Conservation (phyloP, 2,329 filamentous ascomycete species). For the Penicillium hesseltinei region DNA sequence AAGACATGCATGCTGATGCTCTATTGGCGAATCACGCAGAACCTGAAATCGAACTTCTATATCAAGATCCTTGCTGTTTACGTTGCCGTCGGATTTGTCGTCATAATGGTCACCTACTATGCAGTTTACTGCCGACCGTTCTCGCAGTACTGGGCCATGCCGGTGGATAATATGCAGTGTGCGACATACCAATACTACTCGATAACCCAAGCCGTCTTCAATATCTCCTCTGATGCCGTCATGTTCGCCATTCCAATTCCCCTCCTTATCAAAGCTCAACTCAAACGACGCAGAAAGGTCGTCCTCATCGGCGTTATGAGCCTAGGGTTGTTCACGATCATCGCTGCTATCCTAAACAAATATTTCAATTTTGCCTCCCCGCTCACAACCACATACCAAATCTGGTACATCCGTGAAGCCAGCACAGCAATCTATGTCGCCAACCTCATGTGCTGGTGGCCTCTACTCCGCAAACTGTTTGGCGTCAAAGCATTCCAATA, state of each 20-base stretch:
- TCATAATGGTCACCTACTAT: slow-evolving; percentile 51
- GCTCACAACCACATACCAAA: slow-evolving; percentile 39
- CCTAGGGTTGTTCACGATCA: slow-evolving; percentile 42
- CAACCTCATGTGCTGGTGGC: slow-evolving; percentile 42
- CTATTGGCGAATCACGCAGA: slow-evolving; percentile 48
- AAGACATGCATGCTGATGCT: slow-evolving; percentile 54
- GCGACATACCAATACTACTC: slow-evolving; percentile 43
- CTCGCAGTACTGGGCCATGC: slow-evolving; percentile 51
- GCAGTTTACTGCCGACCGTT: slow-evolving; percentile 52
- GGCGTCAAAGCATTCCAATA: slow-evolving; percentile 29
- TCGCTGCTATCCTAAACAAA: slow-evolving; percentile 51
- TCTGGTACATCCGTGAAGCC: slow-evolving; percentile 46
- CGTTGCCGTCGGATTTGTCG: slow-evolving; percentile 44
- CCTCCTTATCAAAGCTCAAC: slow-evolving; percentile 35
- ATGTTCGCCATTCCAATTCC: slow-evolving; percentile 43
- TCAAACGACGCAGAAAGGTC: slow-evolving; percentile 36
- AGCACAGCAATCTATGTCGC: slow-evolving; percentile 46
- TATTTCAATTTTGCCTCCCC: slow-evolving; percentile 44
- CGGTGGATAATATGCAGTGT: slow-evolving; percentile 40
- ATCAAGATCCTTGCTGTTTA: slow-evolving; percentile 45
- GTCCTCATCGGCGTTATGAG: slow-evolving; percentile 38
- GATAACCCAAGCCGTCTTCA: slow-evolving; percentile 47
- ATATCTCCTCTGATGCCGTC: slow-evolving; percentile 41
- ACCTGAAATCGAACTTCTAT: slow-evolving; percentile 34
- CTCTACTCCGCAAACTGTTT: slow-evolving; percentile 31